phyloP scores from a whole-genome alignment of 2,329 filamentous ascomycete genomes.

The Geoglossum cookeanum region DNA sequence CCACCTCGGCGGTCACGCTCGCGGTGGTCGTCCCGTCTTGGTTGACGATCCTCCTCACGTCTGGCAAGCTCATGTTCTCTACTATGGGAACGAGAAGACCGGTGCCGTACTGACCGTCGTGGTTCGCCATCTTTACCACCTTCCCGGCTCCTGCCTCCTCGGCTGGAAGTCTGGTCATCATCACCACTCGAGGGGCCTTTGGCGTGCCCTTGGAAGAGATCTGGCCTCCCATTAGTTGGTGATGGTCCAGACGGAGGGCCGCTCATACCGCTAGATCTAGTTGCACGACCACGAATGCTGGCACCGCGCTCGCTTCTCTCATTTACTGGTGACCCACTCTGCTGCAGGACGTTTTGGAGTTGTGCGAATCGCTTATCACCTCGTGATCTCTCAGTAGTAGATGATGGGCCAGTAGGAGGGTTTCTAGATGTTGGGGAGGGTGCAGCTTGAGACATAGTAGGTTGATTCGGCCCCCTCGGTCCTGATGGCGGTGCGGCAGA shows the following conservation, averaged over 20 bases:
- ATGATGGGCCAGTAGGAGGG: conserved; percentile 3
- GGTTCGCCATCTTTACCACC: conserved; percentile 1
- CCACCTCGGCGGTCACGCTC: conserved; percentile 4
- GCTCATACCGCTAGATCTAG: conserved; percentile 1
- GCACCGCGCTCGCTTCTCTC: conserved; percentile 2
- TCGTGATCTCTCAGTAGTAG: neutral
- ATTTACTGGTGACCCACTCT: neutral
- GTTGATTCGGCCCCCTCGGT: neutral
- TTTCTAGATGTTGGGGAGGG: conserved; percentile 1
- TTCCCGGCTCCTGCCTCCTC: neutral
- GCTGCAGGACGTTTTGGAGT: conserved; percentile 5
- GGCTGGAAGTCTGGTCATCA: neutral
- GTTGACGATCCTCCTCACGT: conserved; percentile 3
- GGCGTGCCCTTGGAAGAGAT: neutral
- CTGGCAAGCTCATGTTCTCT: conserved; percentile 1
- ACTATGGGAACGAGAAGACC: conserved; percentile 3
- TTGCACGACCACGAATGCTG: conserved; percentile 4
- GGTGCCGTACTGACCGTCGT: conserved; percentile 1
- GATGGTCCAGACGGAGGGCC: neutral
- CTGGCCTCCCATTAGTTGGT: neutral
- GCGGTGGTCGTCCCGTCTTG: conserved; percentile 1
- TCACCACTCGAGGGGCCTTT: conserved; percentile 2
- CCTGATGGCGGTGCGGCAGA: neutral
- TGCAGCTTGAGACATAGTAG: neutral
- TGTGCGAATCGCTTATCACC: conserved; percentile 6